Evolutionary conservation across 345 rosid genomes (phyloP), one percentile per base, ranked within the genome.

Genomic region (Syzygium aromaticum): DNA sequence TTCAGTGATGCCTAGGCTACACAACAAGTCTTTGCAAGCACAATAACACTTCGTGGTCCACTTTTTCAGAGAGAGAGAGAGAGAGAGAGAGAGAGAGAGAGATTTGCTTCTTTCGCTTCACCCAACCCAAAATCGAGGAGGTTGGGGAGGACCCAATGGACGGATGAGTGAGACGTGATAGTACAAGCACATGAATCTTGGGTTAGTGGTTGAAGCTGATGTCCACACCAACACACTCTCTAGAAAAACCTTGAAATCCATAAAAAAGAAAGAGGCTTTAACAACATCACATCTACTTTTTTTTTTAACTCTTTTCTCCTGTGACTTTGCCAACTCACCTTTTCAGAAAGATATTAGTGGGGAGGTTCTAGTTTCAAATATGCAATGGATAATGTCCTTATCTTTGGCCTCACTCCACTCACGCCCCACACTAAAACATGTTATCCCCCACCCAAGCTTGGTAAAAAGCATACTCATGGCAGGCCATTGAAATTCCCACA

Each of bases 361-460:
- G 80, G 80, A 19, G 80, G 25, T 73, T 19, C 49, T 38, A 9
- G 85, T 86, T 89, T 89, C 90, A 87, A 87, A 46, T 59, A 77
- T 87, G 86, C 57, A 82, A 80, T 89, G 67, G 84, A 85, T 85
- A 82, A 85, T 61, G 38, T 57, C 49, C 82, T 52, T 85, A 83
- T 89, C 89, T 87, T 89, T 89, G 56, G 87, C 87, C 84, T 85
- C 40, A 87, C 89, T 87, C 89, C 90, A 89, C 84, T 83, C 63
- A 87, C 86, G 86, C 27, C 84, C 43, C 77, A 61, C 73, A 17
- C 38, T 28, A 61, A n/a, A 61, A 59, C 33, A 61, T 13, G 73
- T 61, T 61, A 61, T 61, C 43, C 77, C 80, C 80, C 49, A 73
- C 80, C 80, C 46, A 73, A 73, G 27, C 80, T 85, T 54, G 61